Base-by-base conservation (phyloP, 495 filamentous ascomycete genomes). In the Apiosordaria backusii region DNA sequence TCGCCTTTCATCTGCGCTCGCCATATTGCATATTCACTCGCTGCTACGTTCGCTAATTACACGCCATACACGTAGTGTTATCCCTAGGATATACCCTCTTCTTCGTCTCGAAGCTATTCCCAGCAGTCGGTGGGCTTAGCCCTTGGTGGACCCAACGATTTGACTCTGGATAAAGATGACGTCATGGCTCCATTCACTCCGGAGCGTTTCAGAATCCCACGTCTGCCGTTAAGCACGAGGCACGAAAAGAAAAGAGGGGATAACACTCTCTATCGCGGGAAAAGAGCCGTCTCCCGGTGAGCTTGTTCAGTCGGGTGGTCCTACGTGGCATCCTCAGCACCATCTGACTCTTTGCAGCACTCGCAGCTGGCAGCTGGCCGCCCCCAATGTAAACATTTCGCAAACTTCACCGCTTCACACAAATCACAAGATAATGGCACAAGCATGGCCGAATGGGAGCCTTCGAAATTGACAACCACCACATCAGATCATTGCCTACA, bases 391-490 rank as follows among this genome's bases (percentile, higher is more conserved):
- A 45, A 45, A 2, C 35, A 45, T 45, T 35, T 45, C 35, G 35
- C 35, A 45, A 45, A 45, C 35, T 45, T 45, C 35, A 45, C 35
- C 35, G 35, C 35, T 45, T 45, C 35, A 45, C 27, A 45, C 0
- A 45, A 45, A 45, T 45, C 35, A 45, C 35, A 18, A 45, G 35
- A 45, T 45, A 13, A 45, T 45, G 35, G 16, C 10, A 18, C 13
- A 7, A 9, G 35, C 10, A 45, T 7, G 16, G 9, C 35, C 35
- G 35, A 45, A 45, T 45, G 9, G 16, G 35, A 45, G 35, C 9
- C 35, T 7, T 7, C 9, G 9, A 45, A 25, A 60, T 60, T 60
- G 57, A n/a, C 21, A 57, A n/a, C 57, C 57, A 60, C 24, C 57
- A n/a, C n/a, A 25, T 25, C 26, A 23, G 26, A 60, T 26, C 57